Base-by-base conservation (phyloP, 2,329 filamentous ascomycete species). In the Calcarisporium arbuscula region DNA sequence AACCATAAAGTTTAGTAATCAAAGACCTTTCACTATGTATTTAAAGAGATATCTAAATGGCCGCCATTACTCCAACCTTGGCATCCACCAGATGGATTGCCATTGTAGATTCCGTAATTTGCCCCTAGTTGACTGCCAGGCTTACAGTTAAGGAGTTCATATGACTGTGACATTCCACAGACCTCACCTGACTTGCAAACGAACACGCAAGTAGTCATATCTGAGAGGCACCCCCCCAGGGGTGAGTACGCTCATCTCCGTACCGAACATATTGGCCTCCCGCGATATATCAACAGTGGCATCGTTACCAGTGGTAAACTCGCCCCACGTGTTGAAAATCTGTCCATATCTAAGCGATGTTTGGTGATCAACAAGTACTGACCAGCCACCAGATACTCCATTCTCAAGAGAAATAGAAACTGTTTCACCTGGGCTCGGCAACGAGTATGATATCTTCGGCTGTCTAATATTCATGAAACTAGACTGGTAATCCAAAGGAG, bases 151-250 rank as follows among this genome's bases (percentile, higher is more conserved):
- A 52, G 36, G 29, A 68, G 54, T 14, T 52, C 38, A 48, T 67
- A 67, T 17, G 56, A 53, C n/a, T 44, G 44, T 19, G 50, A 22
- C 2, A 34, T 42, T 15, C 54, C 54, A 44, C 64, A 67, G 8
- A 49, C 53, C 19, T 45, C 46, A n/a, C 32, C 46, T 28, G 36
- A 40, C 39, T 53, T 54, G 56, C 65, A 69, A 45, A 50, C 43
- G 51, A 64, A 70, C 30, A 60, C 60, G 48, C 66, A 70, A 5
- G 43, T 54, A 15, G 53, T 37, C 57, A 66, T 60, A 45, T 63
- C 52, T 22, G 60, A 56, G 10, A 50, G 45, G 50, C 66, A 69
- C 39, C 62, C 57, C 40, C n/a, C 51, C 54, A 33, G 51, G 52
- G 33, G 57, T 54, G 22, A 28, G 23, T 10, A 51, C 40, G 33